phyloP scores from a whole-genome alignment of 257 asterid genomes.

The Rhazya stricta region DNA sequence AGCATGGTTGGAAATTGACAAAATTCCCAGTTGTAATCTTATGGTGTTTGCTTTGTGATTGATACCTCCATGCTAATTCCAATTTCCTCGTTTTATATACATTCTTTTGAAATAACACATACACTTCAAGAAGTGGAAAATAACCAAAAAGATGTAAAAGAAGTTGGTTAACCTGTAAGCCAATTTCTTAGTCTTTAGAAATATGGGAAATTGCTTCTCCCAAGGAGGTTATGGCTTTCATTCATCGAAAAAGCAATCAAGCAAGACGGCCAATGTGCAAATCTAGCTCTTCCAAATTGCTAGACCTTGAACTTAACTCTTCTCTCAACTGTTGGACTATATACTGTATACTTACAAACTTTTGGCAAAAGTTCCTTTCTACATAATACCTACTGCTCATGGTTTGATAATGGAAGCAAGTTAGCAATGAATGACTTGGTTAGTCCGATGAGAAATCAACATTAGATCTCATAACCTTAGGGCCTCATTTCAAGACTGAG shows the following conservation, averaged over 20 bases:
- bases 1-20: neutral
- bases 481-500: neutral
- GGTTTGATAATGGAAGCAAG: neutral
- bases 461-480: neutral
- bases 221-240: neutral
- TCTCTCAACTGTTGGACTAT: neutral
- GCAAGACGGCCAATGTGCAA: neutral
- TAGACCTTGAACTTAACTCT: neutral
- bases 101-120: neutral
- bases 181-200: neutral
- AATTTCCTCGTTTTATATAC: neutral
- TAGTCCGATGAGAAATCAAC: too few species aligned
- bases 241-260: neutral
- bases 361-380: too few species aligned
- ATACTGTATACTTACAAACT: too few species aligned
- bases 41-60: neutral
- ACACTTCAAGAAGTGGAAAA: neutral
- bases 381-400: neutral
- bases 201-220: neutral
- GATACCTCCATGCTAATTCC: neutral
- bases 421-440: neutral
- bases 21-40: neutral
- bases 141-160: neutral
- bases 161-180: neutral
- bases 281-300: neutral